Evolutionary conservation across 495 filamentous ascomycete species (phyloP), one percentile per base, ranked within the genome.

Genomic region (Pyronema domesticum): DNA sequence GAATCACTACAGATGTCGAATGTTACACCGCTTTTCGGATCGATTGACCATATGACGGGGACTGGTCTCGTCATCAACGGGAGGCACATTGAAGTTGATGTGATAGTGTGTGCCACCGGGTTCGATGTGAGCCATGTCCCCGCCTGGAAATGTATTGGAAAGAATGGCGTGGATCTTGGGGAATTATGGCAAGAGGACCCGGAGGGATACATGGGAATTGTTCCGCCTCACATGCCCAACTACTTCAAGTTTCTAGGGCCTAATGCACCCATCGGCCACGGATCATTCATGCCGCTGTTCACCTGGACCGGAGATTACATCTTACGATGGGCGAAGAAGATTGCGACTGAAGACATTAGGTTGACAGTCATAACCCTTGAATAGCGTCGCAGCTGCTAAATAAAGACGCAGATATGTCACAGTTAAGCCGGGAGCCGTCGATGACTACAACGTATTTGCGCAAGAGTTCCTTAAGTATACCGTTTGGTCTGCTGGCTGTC

Each of bases 31-130:
- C 76, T 83, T 60, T 69, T 68, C 45, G 72, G 70, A 0, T 70
- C 64, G 17, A 85, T 85, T 63, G 59, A 71, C 45, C 65, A 67
- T 7, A 76, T 84, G 60, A 81, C 76, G 0, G 68, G 69, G 33
- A 77, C 67, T 1, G 77, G 76, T 5, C 75, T 82, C 55, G 65
- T 74, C 35, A 77, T 0, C 64, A 63, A 13, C 76, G 78, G 57
- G 78, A 78, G 35, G 56, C 56, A 0, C 66, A 72, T 39, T 18
- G 65, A 73, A 14, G 72, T 78, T 0, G 80, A 82, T 55, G 74
- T 74, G 23, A 68, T 80, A 1, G 77, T 85, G 62, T 86, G 82
- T 64, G 75, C 81, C 11, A 86, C 81, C 0, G 81, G 82, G 8
- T 78, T 78, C 23, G 79, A 84, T 60, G 61, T 68, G 8, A 71